Evolutionary conservation across 2,329 filamentous ascomycete species (phyloP), one percentile per base, ranked within the genome.

Genomic region (Cladophialophora immunda): DNA sequence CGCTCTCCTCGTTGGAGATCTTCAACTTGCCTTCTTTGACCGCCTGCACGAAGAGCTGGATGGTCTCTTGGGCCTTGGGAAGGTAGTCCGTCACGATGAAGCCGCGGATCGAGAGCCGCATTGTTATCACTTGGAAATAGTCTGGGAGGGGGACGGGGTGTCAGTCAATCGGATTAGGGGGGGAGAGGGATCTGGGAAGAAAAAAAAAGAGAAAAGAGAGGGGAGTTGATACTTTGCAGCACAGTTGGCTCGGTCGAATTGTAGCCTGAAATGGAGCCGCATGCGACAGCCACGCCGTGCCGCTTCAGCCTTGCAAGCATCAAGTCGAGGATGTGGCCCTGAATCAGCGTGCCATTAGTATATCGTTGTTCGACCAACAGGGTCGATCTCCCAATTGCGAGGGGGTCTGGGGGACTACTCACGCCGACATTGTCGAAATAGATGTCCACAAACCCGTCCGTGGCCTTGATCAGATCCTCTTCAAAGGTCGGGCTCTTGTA

Each of bases 11-110:
- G 15, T 68, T 58, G 9, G 57, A 45, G 78, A 90, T 90, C 71
- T 89, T 87, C 76, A 92, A 89, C 45, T 90, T 84, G 7, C 90
- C 81, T 74, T 85, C 81, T 77, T 79, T 73, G 89, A 90, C 77
- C 89, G 92, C 78, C 89, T 89, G 70, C 88, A 86, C 76, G 92
- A 90, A 52, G 89, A 84, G n/a, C 88, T 80, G 74, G 84, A 81
- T 58, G 78, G 79, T 66, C 87, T 89, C 69, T 89, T 89, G 15
- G 87, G 83, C 9, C 77, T 80, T 58, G 92, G 81, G 54, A 87
- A 88, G 67, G 86, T 77, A 75, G 92, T 89, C 47, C 91, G 81
- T 58, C 17, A 67, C 67, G 58, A 73, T 70, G 60, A 73, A 71
- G 13, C 71, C 71, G 19, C 66, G 64, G 47, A 73, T 67, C n/a